Percentiles rank a stretch among this genome's conserved stretches.
Evolutionary conservation across 164 flowering plant genomes (phyloP).

Genomic region (Vitis cinerea): DNA sequence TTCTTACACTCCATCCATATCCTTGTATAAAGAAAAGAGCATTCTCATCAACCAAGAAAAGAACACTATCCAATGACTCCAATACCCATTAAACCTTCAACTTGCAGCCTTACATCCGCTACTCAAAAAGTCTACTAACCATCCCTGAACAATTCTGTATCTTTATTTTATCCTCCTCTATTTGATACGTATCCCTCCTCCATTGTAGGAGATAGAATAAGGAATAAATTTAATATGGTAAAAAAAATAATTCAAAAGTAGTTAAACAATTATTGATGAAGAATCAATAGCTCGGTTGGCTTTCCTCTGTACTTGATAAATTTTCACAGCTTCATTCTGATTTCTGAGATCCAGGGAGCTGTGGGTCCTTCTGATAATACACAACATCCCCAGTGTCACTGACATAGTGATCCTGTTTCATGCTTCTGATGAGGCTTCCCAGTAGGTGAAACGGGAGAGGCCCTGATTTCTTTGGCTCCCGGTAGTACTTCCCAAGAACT

Average conservation of each 20-base stretch:
- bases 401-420: constrained; percentile 52
- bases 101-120: no score
- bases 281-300: neutral
- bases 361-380: constrained; percentile 51
- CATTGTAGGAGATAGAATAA: neutral
- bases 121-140: no score
- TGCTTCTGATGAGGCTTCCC: constrained; percentile 34
- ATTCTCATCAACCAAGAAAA: no score
- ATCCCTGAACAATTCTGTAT: no score
- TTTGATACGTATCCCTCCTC: neutral
- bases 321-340: constrained; percentile 12
- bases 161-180: neutral
- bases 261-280: neutral
- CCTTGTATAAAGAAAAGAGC: no score
- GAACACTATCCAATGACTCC: no score
- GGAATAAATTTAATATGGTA: no score
- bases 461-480: constrained; percentile 55
- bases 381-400: constrained; percentile 58
- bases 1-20: no score
- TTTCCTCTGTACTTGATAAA: neutral
- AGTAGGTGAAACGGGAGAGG: constrained; percentile 55
- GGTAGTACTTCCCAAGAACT: constrained; percentile 57
- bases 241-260: no score
- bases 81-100: no score
- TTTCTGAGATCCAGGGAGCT: neutral